Percentiles rank a stretch among this genome's conserved stretches.
phyloP scores from a whole-genome alignment of 2,329 filamentous ascomycete genomes.

The Leptographium wingfieldii region DNA sequence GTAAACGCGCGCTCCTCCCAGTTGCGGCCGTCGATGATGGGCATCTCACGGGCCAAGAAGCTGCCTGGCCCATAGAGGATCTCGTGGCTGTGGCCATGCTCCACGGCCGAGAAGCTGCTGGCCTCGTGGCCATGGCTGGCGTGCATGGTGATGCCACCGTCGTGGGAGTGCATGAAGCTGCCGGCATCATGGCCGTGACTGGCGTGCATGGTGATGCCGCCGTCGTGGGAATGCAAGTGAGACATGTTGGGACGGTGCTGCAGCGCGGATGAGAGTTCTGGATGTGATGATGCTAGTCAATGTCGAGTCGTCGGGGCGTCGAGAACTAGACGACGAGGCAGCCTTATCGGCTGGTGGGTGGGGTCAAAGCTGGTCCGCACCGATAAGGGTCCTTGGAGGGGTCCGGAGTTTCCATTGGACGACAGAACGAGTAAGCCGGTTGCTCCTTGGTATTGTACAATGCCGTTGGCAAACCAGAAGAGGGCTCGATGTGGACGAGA shows the following conservation, averaged over 20 bases:
- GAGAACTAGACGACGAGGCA: background rate
- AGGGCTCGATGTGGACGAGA: background rate
- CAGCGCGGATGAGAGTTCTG: background rate
- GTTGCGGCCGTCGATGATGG: constrained; percentile 74
- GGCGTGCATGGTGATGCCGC: constrained; percentile 21
- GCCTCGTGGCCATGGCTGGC: constrained; percentile 34
- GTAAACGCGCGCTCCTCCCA: constrained; percentile 90
- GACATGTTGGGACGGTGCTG: constrained; percentile 3
- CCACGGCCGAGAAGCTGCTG: constrained; percentile 36
- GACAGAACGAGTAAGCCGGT: too few species aligned
- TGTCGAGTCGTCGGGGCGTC: background rate
- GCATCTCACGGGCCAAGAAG: constrained; percentile 83
- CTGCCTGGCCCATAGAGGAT: constrained; percentile 89
- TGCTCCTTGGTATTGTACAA: too few species aligned
- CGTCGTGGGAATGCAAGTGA: constrained; percentile 34
- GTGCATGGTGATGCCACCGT: constrained; percentile 23
- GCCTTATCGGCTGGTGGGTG: background rate
- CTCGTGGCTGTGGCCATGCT: constrained; percentile 93
- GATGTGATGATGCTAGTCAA: background rate
- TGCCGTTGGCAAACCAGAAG: too few species aligned
- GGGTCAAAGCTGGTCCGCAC: background rate
- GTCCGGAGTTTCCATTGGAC: background rate
- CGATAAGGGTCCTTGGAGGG: background rate
- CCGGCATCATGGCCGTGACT: constrained; percentile 31
- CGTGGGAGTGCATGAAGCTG: constrained; percentile 33